Base-by-base conservation (phyloP, 176 grass and related monocot genomes). In the Typha latifolia region DNA sequence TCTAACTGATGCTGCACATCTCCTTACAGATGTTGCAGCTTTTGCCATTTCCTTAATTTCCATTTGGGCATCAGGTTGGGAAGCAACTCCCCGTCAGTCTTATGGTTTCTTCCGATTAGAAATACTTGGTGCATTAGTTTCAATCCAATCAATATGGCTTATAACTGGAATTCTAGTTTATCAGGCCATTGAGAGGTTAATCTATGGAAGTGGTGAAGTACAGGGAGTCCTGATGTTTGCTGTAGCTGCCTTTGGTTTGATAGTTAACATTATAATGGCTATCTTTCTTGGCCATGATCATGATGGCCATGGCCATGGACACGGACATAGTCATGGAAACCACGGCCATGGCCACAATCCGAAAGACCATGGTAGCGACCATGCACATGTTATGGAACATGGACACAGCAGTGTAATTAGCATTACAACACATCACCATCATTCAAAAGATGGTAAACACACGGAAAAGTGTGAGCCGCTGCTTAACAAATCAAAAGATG, bases 31-130 rank as follows among this genome's bases (percentile, higher is more conserved):
- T 23, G 79, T 82, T 63, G 79, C 66, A 24, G 79, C 79, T 22
- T 82, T 82, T 62, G 79, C 73, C 27, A 82, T 82, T 32, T 82
- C 80, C 19, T 66, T 82, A 15, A 76, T 77, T 51, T 82, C 80
- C 63, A 48, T 82, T 32, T 82, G 80, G 80, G 73, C 73, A 4
- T 66, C 80, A 61, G 80, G 80, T 6, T 82, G 80, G 80, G 80
- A 82, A 51, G 73, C 80, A 14, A 82, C 72, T 1, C 80, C 80
- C n/a, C 80, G 73, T 8, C 80, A 82, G 43, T 71, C 80, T 0
- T 82, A 82, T 19, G 73, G 73, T 56, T 82, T 77, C 21, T 82
- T 61, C 37, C 27, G 73, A 59, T 71, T 82, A 76, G 80, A 82
- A 26, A 77, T 82, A 56, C 80, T 77, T 37, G 80, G 80, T 52